Evolutionary conservation across 768 basidiomycete species (phyloP), one percentile per base, ranked within the genome.

Genomic region (Phylloporus sp.): DNA sequence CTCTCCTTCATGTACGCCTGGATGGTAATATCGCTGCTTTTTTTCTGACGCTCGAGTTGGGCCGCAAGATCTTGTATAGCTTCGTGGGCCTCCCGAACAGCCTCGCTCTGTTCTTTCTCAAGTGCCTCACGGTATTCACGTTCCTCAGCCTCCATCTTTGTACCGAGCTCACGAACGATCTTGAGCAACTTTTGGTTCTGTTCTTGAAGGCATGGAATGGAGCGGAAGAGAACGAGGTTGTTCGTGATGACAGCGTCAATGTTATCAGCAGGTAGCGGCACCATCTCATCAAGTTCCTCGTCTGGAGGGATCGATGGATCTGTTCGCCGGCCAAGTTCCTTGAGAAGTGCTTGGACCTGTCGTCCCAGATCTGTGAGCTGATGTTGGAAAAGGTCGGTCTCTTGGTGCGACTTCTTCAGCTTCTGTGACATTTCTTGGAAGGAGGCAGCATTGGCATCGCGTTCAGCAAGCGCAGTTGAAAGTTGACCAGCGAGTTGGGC

Each of bases 141-240:
- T 69, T 95, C 92, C 59, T 89, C 87, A 6, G 75, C 75, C 70
- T 98, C 97, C 78, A 97, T 80, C 74, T 88, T 86, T 32, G 77
- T 71, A 6, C 88, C 92, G 34, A 98, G 76, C 49, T 90, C 88
- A 16, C 95, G 78, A 12, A 87, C 85, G 57, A 95, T 84, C 67
- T 80, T 84, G 42, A 98, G 74, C 22, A 97, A 72, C 59, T 88
- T 88, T 73, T 91, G 87, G 66, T 98, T 98, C 71, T 95, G 94
- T 36, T 85, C 80, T 62, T 97, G 94, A n/a, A 99, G 72, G 12
- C 79, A 75, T 13, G 80, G 77, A 47, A 97, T 80, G 0, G 85
- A 88, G 39, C 78, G 78, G 82, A 93, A 98, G 29, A 90, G 78
- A 23, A 97, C 88, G 18, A 98, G 81, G 60, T 93, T 80, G 61